These are phyloP conservation scores for Astragalus membranaceus DNA, from an alignment of 306 rosid species.

Conservation along the genomic window DNA sequence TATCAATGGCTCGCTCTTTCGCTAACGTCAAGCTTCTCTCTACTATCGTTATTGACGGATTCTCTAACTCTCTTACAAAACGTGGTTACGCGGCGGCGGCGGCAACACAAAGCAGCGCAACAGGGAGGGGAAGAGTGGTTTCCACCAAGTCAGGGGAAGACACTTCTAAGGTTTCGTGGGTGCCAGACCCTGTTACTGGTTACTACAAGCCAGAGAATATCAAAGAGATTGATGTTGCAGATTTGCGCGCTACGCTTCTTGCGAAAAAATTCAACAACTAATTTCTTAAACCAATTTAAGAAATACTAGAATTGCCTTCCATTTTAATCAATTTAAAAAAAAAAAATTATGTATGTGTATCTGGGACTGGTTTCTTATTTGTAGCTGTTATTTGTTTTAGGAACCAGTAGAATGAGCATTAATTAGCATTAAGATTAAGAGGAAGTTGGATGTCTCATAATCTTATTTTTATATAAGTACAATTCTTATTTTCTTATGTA, in stretches of 20 bases:
- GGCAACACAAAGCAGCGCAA: conserved; percentile 36
- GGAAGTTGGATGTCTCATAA: neutral
- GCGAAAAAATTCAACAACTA: conserved; percentile 30
- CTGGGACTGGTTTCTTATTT: neutral
- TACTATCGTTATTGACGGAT: conserved; percentile 34
- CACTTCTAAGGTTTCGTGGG: conserved; percentile 66
- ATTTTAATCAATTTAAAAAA: neutral
- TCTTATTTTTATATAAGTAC: no score
- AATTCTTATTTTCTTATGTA: no score
- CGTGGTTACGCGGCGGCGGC: conserved; percentile 65
- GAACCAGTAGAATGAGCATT: neutral
- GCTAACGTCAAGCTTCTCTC: conserved; percentile 52
- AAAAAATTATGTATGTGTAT: neutral
- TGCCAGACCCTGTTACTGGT: conserved; percentile 88
- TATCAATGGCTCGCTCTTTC: conserved; percentile 85
- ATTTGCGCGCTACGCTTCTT: conserved; percentile 58
- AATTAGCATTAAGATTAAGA: no score
- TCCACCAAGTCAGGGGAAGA: conserved; percentile 42
- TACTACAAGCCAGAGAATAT: conserved; percentile 66
- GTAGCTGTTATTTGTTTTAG: neutral
- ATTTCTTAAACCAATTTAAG: neutral
- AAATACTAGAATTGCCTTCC: neutral
- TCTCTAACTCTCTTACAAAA: conserved; percentile 45
- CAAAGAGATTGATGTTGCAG: conserved; percentile 66
- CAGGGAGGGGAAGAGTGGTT: conserved; percentile 28